Conservation (phyloP, 257 asterid genomes). For the Nemophila menziesii region DNA sequence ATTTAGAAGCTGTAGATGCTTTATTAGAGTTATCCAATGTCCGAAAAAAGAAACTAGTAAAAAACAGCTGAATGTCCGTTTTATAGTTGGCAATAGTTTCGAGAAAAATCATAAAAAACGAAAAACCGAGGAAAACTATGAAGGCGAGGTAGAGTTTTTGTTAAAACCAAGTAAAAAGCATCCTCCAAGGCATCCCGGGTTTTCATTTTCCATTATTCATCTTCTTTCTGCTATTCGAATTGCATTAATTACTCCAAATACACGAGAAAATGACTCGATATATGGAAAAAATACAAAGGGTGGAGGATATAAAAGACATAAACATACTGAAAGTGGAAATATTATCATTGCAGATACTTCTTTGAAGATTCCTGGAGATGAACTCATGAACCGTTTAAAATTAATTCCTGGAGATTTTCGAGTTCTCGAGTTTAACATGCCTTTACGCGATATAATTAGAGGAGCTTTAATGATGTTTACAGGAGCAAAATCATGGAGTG, state of each 20-base stretch:
- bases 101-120: not conserved
- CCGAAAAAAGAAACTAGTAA: not conserved
- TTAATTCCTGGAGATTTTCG: slow-evolving; percentile 17
- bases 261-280: not conserved
- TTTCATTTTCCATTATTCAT: slow-evolving; percentile 8
- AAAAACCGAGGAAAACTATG: not conserved
- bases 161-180: not conserved
- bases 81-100: not conserved
- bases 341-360: not conserved
- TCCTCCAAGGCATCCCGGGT: not conserved
- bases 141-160: not conserved
- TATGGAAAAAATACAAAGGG: not conserved
- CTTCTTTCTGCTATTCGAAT: slow-evolving; percentile 17
- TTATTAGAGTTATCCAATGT: slow-evolving; percentile 4
- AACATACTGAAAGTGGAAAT: not conserved
- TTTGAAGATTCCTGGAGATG: not conserved
- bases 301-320: not conserved
- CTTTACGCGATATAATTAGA: slow-evolving; percentile 12
- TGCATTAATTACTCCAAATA: slow-evolving; percentile 10
- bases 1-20: slow-evolving; percentile 1
- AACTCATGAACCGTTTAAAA: slow-evolving; percentile 10
- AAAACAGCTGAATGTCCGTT: not conserved
- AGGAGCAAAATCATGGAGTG: slow-evolving; percentile 5
- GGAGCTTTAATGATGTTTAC: slow-evolving; percentile 19
- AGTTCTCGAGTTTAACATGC: slow-evolving; percentile 4